Conservation (phyloP, 345 rosid genomes). For the Boechera retrofracta region DNA sequence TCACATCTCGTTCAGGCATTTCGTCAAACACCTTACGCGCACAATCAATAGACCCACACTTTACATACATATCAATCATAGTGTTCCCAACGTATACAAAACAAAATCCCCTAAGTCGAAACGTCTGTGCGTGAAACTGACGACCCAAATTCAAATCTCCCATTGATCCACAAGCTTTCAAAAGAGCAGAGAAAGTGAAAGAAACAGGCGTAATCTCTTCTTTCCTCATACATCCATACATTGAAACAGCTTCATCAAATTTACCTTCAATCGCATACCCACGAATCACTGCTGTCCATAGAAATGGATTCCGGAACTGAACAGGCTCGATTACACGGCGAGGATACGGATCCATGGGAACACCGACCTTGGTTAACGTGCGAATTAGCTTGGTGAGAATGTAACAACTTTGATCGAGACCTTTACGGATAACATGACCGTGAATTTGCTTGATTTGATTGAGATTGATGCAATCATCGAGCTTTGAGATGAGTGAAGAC, state of each 20-base stretch:
- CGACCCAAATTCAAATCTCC: conserved; percentile 57
- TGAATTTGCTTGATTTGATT: conserved; percentile 65
- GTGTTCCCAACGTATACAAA: conserved; percentile 65
- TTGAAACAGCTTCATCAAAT: conserved; percentile 46
- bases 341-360: conserved; percentile 61
- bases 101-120: conserved; percentile 69
- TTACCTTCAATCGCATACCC: conserved; percentile 58
- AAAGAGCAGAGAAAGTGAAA: conserved; percentile 78
- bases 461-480: conserved; percentile 54
- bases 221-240: conserved; percentile 61
- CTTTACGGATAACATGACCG: conserved; percentile 51
- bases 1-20: conserved; percentile 65
- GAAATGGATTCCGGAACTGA: conserved; percentile 64
- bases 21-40: conserved; percentile 74
- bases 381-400: conserved; percentile 76
- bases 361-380: conserved; percentile 53
- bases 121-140: conserved; percentile 77
- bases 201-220: conserved; percentile 61
- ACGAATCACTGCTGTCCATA: conserved; percentile 76
- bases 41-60: conserved; percentile 57
- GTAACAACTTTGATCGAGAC: conserved; percentile 63
- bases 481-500: conserved; percentile 53
- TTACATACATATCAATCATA: conserved; percentile 64
- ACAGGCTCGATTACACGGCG: conserved; percentile 62
- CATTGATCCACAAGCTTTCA: conserved; percentile 59